phyloP scores from a whole-genome alignment of 2,329 filamentous ascomycete species.

The Trichoderma koningii region DNA sequence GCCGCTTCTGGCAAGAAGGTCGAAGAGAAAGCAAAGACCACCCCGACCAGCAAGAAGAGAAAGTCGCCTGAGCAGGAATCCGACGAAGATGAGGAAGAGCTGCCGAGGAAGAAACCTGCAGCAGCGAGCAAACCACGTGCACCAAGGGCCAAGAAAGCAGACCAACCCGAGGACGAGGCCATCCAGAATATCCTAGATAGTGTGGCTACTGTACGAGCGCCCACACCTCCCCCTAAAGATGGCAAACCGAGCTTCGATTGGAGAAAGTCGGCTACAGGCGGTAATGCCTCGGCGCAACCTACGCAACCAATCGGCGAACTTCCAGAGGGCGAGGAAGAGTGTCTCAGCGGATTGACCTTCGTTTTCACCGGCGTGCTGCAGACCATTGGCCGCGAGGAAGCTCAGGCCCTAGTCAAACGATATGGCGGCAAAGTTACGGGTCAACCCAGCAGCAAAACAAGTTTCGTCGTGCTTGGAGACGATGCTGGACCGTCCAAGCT shows the following conservation, averaged over 20 bases:
- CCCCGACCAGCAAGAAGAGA: conserved; percentile 53
- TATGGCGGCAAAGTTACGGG: conserved; percentile 90
- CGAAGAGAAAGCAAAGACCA: conserved; percentile 39
- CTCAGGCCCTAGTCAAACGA: conserved; percentile 80
- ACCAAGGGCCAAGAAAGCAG: conserved; percentile 64
- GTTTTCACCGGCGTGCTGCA: conserved; percentile 92
- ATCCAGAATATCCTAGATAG: conserved; percentile 80
- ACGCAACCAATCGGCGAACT: conserved; percentile 68
- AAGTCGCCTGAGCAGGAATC: conserved; percentile 58
- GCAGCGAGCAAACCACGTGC: conserved; percentile 60
- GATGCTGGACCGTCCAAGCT: conserved; percentile 95
- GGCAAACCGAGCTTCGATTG: conserved; percentile 79
- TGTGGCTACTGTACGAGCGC: conserved; percentile 79
- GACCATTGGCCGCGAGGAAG: conserved; percentile 80
- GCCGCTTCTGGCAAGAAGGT: conserved; percentile 31
- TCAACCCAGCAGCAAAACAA: conserved; percentile 89
- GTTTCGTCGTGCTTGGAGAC: conserved; percentile 84
- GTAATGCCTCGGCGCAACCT: conserved; percentile 62
- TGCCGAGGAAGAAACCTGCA: conserved; percentile 60
- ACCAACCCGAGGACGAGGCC: conserved; percentile 68
- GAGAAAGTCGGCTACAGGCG: conserved; percentile 60
- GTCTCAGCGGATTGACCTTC: conserved; percentile 84
- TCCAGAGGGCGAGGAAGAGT: conserved; percentile 83
- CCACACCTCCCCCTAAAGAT: conserved; percentile 76
- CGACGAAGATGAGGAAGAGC: conserved; percentile 59